Base-by-base conservation (phyloP, 2,329 filamentous ascomycete species). In the Arthrinium puccinioides region DNA sequence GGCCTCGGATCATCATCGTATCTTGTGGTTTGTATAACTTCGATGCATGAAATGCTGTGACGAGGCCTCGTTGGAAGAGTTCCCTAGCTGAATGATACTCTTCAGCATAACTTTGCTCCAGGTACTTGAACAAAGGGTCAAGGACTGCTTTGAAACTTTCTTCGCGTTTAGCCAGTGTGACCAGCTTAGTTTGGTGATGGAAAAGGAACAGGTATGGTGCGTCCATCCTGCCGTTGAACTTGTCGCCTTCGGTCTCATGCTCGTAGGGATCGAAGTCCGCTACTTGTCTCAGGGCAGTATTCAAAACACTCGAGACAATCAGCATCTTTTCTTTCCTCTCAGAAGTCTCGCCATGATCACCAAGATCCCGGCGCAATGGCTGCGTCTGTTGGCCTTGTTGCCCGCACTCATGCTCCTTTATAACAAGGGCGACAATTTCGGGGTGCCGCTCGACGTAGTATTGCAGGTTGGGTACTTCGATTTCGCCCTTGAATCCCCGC, bases 1-100 rank as follows among this genome's bases (percentile, higher is more conserved):
- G n/a, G n/a, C n/a, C 5, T 11, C 29, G 18, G 18, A 31, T 4
- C 11, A 32, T 15, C 1, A 32, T 2, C 7, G 18, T 3, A 1
- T 32, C 31, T 5, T 11, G 18, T 11, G 31, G 31, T 16, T 24
- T 33, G n/a, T 33, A 33, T 13, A 33, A 21, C 21, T 33, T 33
- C 3, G 20, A 2, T 5, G n/a, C 6, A 33, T 33, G 31, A 11
- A 21, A 16, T 13, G 31, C 31, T 4, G 31, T 33, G 20, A 33
- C 31, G n/a, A 33, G 9, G 2, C 31, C 31, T 11, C 31, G 20
- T 4, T 24, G 9, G 21, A 33, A 33, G 31, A 33, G 31, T 3
- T 23, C 20, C 2, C 9, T 24, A 21, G 31, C 31, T 4, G 20
- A 18, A 6, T 21, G 20, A 13, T 33, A 24, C 5, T 33, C 31